phyloP scores from a whole-genome alignment of 345 rosid genomes.

The Hibiscus mutabilis region DNA sequence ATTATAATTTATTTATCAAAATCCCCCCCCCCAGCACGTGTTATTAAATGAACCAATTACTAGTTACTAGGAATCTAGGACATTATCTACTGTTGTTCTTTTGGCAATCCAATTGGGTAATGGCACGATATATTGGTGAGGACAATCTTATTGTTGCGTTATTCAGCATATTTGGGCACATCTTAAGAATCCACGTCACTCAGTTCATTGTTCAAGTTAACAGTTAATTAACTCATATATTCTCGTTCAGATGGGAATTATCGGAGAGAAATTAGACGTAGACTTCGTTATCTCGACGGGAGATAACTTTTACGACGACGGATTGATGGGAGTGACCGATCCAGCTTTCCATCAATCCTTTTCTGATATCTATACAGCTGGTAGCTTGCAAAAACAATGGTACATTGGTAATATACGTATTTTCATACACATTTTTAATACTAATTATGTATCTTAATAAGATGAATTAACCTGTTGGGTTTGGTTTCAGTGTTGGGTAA shows the following conservation, averaged over 20 bases:
- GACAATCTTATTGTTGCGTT: too few relatives aligned
- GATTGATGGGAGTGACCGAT: constrained; percentile 48
- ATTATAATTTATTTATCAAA: too few relatives aligned
- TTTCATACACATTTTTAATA: too few relatives aligned
- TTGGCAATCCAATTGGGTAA: too few relatives aligned
- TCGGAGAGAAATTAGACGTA: constrained; percentile 52
- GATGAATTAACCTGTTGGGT: neutral
- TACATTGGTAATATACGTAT: constrained; percentile 39
- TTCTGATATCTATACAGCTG: constrained; percentile 48
- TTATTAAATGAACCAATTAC: too few relatives aligned
- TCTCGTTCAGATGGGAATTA: constrained; percentile 51
- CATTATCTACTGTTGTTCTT: too few relatives aligned
- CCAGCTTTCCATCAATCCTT: constrained; percentile 57
- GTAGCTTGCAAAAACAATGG: constrained; percentile 76
- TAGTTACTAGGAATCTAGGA: too few relatives aligned
- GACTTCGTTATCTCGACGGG: constrained; percentile 66
- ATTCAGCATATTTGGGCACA: too few relatives aligned
- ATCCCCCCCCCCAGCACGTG: too few relatives aligned
- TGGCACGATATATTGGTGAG: too few relatives aligned
- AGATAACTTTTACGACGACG: constrained; percentile 69
- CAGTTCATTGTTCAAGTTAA: too few relatives aligned
- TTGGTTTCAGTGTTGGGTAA: constrained; percentile 43
- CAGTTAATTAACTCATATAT: neutral
- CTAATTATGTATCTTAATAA: neutral
- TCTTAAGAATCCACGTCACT: too few relatives aligned